Base-by-base conservation (phyloP, 2,329 filamentous ascomycete species). In the Neophaeococcomyces aloes region DNA sequence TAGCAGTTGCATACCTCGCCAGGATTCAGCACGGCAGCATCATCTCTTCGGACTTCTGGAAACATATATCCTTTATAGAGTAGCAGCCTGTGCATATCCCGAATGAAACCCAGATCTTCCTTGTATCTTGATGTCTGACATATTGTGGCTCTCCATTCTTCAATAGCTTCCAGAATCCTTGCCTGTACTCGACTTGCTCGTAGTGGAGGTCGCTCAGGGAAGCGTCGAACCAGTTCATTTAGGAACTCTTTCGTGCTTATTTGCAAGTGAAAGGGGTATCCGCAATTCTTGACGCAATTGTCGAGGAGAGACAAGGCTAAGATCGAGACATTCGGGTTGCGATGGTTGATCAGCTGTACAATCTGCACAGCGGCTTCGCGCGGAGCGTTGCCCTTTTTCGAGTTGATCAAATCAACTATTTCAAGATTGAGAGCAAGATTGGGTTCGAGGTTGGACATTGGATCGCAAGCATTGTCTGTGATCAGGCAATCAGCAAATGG, bases 271-370 rank as follows among this genome's bases (percentile, higher is more conserved):
- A 98, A 98, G 1, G 91, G 88, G 62, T 98, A 98, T 57, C 91
- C 91, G 74, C 91, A 98, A 69, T 98, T 98, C 72, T 98, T 98
- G 65, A 96, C 91, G 65, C 91, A 96, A 51, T 96, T 96, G 63
- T 98, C 91, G 61, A 98, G 84, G 54, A 98, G 78, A 68, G 81
- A 57, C 46, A 60, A 39, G 47, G 91, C 89, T 47, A 96, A 75
- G 53, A 98, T 71, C 48, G 88, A 83, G 54, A 98, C 86, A 64
- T 94, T 96, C 48, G 88, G 84, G 62, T 96, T 98, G 62, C 91
- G 85, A 65, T 94, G 86, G 68, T 98, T 98, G 71, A 96, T 81
- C 60, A 88, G 87, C 66, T 83, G 82, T 57, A 95, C 89, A 53
- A 96, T 94, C 51, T 87, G 79, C 52, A 93, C 79, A 48, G 89